A percentile compares a stretch with the other conserved stretches of the same genome.
These are phyloP conservation scores for Botryotinia calthae DNA, from an alignment of 2,329 filamentous ascomycete species.

Conservation along the genomic window DNA sequence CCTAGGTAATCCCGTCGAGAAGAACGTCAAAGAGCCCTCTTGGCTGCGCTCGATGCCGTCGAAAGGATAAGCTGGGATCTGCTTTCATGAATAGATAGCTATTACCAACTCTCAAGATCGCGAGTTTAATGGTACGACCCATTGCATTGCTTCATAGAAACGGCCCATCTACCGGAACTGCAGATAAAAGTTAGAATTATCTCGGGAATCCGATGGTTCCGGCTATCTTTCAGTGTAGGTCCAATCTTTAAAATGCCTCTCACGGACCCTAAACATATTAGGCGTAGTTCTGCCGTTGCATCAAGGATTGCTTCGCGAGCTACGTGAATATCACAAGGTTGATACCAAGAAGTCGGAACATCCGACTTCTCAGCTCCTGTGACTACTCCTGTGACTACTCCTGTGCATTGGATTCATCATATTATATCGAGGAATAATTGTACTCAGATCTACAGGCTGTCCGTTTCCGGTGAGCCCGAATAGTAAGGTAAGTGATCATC, in stretches of 20 bases:
- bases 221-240: background rate
- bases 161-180: background rate
- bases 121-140: background rate
- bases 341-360: background rate
- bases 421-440: background rate
- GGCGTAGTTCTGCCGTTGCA: background rate
- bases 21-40: background rate
- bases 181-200: background rate
- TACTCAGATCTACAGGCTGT: background rate
- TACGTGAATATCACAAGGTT: background rate
- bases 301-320: background rate
- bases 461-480: background rate
- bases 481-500: background rate
- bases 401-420: background rate
- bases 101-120: background rate
- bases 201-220: background rate
- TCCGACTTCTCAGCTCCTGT: background rate
- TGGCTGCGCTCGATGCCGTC: background rate
- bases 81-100: slow-evolving; percentile 4
- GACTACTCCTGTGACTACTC: background rate
- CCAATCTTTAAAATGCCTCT: background rate
- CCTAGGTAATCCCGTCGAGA: background rate
- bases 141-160: background rate
- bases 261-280: background rate
- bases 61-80: background rate